These are phyloP conservation scores for Beta corolliflora DNA, from an alignment of 179 eudicot genomes.

Conservation along the genomic window DNA sequence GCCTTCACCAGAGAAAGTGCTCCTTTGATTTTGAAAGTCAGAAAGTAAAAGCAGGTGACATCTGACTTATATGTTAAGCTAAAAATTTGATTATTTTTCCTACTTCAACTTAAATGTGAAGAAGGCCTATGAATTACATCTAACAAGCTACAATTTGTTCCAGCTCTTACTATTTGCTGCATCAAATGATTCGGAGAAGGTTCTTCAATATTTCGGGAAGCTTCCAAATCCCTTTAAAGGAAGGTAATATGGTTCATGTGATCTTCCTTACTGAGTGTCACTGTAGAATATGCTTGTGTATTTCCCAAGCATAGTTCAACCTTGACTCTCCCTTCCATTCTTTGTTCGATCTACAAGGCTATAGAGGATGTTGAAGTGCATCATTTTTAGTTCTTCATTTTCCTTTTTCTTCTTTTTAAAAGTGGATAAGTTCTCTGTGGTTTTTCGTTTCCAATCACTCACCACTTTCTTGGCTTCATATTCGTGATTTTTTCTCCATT, in stretches of 20 bases:
- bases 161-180: constrained; percentile 79
- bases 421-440: not conserved
- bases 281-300: not conserved
- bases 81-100: not conserved
- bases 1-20: constrained; percentile 73
- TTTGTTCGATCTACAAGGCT: not conserved
- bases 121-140: not conserved
- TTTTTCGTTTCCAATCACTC: not conserved
- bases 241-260: constrained; percentile 50
- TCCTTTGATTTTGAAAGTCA: constrained; percentile 67
- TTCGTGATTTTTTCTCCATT: not conserved
- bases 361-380: not conserved
- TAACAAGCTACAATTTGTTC: not conserved
- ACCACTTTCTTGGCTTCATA: not conserved
- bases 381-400: not conserved
- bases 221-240: constrained; percentile 67
- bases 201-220: constrained; percentile 59
- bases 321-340: not conserved
- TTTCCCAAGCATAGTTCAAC: not conserved
- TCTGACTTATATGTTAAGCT: not conserved
- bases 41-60: constrained; percentile 75
- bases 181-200: constrained; percentile 55
- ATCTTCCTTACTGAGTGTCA: not conserved
- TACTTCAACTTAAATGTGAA: not conserved
- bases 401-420: not conserved